Percentiles rank a stretch among this genome's conserved stretches.
These are phyloP conservation scores for Zea luxurians DNA, from an alignment of 176 grass and related monocot species.

Conservation along the genomic window DNA sequence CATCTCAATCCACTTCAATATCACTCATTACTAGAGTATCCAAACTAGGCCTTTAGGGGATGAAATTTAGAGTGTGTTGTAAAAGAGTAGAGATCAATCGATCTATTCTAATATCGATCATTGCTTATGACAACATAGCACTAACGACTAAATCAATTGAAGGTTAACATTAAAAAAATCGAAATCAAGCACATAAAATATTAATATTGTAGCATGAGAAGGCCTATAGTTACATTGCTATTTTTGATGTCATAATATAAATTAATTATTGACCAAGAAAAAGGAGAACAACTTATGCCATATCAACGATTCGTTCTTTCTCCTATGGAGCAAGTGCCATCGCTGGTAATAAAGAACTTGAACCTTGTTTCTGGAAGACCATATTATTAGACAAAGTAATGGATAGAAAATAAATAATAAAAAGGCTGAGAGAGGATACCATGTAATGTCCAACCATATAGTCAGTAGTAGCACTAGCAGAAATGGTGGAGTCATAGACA, in stretches of 20 bases:
- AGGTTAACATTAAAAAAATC: background rate
- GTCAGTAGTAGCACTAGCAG: conserved; percentile 89
- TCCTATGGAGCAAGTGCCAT: conserved; percentile 98
- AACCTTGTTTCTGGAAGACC: conserved; percentile 83
- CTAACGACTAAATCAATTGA: background rate
- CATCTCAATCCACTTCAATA: too few relatives aligned
- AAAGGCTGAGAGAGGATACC: conserved; percentile 45
- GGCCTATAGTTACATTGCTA: background rate
- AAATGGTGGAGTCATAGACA: conserved; percentile 92
- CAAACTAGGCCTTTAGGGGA: too few relatives aligned
- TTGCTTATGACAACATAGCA: background rate
- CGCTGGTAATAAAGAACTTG: conserved; percentile 95
- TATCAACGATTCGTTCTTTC: conserved; percentile 90
- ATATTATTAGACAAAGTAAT: background rate
- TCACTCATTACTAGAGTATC: too few relatives aligned
- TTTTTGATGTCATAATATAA: background rate
- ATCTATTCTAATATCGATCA: conserved; percentile 3
- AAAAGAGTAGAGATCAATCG: background rate
- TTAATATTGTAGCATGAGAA: background rate
- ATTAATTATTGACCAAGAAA: conserved; percentile 8
- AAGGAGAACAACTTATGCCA: conserved; percentile 77
- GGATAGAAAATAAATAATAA: background rate
- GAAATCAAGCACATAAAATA: background rate
- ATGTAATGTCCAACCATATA: conserved; percentile 99
- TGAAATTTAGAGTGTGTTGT: too few relatives aligned